Conservation (phyloP, 2,329 filamentous ascomycete genomes). For the Scedosporium minutisporum region DNA sequence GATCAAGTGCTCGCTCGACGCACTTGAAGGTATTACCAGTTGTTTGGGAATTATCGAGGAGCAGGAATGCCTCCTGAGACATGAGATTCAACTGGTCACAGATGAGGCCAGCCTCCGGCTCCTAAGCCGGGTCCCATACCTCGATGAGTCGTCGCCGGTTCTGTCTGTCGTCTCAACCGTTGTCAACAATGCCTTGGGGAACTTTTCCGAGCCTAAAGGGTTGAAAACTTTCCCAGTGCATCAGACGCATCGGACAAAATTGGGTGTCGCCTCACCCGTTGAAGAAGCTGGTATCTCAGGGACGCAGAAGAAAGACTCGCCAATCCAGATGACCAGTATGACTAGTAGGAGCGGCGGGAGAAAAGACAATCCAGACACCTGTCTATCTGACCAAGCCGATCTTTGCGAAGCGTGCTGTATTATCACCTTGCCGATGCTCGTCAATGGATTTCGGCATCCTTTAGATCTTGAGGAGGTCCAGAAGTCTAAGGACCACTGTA, state of each 20-base stretch:
- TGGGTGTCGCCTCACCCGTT: neutral
- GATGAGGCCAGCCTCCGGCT: neutral
- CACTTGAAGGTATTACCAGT: neutral
- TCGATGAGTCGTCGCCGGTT: too few species aligned
- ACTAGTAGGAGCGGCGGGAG: neutral
- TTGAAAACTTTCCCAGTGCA: too few species aligned
- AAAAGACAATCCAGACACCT: neutral
- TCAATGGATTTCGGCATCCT: neutral
- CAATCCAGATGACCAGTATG: neutral
- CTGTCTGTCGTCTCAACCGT: too few species aligned
- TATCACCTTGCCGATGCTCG: conserved; percentile 1
- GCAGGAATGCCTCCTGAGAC: neutral
- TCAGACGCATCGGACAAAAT: too few species aligned
- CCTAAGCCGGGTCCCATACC: too few species aligned
- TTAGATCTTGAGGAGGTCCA: neutral
- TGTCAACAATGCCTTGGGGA: too few species aligned
- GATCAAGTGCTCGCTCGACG: neutral
- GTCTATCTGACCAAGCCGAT: neutral
- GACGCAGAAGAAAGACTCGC: neutral
- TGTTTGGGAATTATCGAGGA: neutral
- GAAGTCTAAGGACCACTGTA: neutral
- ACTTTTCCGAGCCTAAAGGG: too few species aligned
- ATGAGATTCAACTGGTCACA: neutral
- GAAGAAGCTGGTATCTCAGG: neutral
- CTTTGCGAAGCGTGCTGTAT: neutral